Base-by-base conservation (phyloP, 495 filamentous ascomycete genomes). In the Aspergillus panamensis region DNA sequence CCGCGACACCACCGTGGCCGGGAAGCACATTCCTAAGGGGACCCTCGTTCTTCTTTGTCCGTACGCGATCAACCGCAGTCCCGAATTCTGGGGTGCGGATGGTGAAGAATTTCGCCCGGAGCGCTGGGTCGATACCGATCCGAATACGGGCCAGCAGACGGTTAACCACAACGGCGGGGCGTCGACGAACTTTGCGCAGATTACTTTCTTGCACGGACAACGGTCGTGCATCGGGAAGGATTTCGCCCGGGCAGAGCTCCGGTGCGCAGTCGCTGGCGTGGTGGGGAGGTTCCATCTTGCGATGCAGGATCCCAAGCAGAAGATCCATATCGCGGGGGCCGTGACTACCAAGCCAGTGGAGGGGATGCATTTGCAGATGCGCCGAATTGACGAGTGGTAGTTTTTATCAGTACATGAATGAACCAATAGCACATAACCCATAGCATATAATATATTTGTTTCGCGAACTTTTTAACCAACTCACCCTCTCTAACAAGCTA, bases 281-380 rank as follows among this genome's bases (percentile, higher is more conserved):
- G 71, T 74, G 16, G 69, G 72, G 1, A 53, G 67, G 40, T 77
- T 70, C 63, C 55, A 40, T 32, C 68, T 80, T 57, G 80, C 84
- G 69, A 83, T 90, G 68, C 71, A 82, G 49, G 80, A 88, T 62
- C 73, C 79, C 51, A 78, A 85, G 69, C 73, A 74, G 58, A 83
- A 84, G 61, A 67, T 90, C 25, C 62, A 76, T 29, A 82, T 87
- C 55, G 84, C 80, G 51, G 79, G 82, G 1, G 82, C 82, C 17
- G 72, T 91, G 20, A 91, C 88, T 8, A 79, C 81, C 7, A 85
- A 81, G 65, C 88, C 88, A 1, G 73, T 73, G 3, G 82, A 82
- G 30, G 89, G 89, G 9, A 72, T 93, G 78, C 74, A 80, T 67
- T 70, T 89, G 50, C 77, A 71, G 65, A 77, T 85, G 66, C 82